Base-by-base conservation (phyloP, 1,139 yeast genomes). In the Candida anutae region DNA sequence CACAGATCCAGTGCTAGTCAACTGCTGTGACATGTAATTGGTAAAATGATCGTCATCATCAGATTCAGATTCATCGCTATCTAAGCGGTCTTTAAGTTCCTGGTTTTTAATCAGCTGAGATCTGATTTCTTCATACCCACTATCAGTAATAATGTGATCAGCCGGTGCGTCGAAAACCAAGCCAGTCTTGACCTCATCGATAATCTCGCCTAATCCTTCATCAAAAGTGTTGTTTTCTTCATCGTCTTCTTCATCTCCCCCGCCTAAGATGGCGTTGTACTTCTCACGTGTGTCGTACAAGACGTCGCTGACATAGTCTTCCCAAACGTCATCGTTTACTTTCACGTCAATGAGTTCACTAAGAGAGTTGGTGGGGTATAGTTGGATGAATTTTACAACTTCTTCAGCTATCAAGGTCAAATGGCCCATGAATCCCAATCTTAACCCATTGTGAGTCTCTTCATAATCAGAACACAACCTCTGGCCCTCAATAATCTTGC, bases 351-450 rank as follows among this genome's bases (percentile, higher is more conserved):
- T 77, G 11, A 70, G 58, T 16, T 70, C 70, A 31, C 84, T 72
- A 18, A 80, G 57, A 2, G 76, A 58, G 38, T 66, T 72, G 22
- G 78, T 71, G 2, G 85, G 77, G 43, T 77, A 80, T 13, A 80
- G 56, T 27, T 84, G 85, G 16, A 88, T 81, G 52, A 90, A 90
- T 51, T 93, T 93, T 33, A 90, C 96, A 25, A 90, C 94, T 51
- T 90, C 99, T 50, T 93, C 98, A 6, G 96, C 94, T 37, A 93
- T 88, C 38, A 90, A 65, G 0, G 96, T 90, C 48, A 90, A 65
- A 55, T 90, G 98, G 16, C 99, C 99, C 94, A 90, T 93, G 53
- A 82, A 93, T 1, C 98, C 99, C 34, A 88, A 63, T 39, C 96
- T 71, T 38, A 84, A 69, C 1, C 84, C 81, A 31, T 76, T 74